These are phyloP conservation scores for Patellifolia procumbens DNA, from an alignment of 179 eudicot species.

Conservation along the genomic window DNA sequence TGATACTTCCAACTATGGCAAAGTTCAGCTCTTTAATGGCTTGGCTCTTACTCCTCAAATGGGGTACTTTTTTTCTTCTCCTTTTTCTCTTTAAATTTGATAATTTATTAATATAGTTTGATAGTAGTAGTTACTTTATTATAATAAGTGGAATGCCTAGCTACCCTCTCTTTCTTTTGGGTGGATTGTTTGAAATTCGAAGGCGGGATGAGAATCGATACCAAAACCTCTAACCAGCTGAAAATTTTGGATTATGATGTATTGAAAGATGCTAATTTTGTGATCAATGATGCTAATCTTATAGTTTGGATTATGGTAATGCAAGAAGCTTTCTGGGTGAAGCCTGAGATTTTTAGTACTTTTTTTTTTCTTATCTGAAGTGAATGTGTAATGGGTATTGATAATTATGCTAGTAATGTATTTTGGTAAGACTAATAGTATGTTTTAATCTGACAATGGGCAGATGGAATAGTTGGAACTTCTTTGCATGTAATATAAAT, in stretches of 20 bases:
- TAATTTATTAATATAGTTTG: neutral
- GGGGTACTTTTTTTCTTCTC: constrained; percentile 55
- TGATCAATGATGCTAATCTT: constrained; percentile 1
- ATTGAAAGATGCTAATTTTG: neutral
- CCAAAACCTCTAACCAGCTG: too few relatives aligned
- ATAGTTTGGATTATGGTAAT: constrained; percentile 6
- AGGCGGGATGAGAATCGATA: too few relatives aligned
- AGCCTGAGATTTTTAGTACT: neutral
- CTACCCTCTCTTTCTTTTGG: neutral
- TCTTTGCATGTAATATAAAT: constrained; percentile 77
- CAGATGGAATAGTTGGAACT: constrained; percentile 99
- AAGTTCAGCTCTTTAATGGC: constrained; percentile 70
- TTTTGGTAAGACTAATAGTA: neutral
- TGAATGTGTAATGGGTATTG: neutral
- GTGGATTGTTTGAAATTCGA: too few relatives aligned
- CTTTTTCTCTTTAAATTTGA: neutral
- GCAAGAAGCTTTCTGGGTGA: constrained; percentile 8
- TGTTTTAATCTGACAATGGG: constrained; percentile 21
- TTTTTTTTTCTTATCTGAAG: too few relatives aligned
- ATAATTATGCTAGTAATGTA: neutral
- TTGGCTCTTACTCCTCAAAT: constrained; percentile 89
- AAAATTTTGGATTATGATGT: neutral
- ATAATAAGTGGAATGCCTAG: constrained; percentile 5
- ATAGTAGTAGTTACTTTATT: too few relatives aligned
- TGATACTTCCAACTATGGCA: constrained; percentile 82